These are phyloP conservation scores for Lagenidium giganteum DNA, from an alignment of 352 stramenopile species.

Conservation along the genomic window DNA sequence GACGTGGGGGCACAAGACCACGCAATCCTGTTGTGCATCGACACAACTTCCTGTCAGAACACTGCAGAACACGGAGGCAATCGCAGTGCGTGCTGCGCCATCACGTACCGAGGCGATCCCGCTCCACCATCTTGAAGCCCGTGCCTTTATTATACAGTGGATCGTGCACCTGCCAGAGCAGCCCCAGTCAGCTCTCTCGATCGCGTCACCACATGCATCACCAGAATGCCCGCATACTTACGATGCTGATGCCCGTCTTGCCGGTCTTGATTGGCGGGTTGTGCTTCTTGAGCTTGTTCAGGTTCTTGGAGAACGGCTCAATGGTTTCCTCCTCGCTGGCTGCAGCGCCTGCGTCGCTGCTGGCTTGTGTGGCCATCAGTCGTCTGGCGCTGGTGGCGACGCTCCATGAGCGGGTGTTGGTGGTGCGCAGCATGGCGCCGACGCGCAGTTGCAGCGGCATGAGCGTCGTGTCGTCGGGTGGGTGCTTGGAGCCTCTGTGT, in stretches of 20 bases:
- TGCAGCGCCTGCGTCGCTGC: conserved; percentile 27
- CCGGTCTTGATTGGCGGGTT: conserved; percentile 72
- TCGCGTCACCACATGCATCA: neutral
- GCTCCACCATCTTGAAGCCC: conserved; percentile 79
- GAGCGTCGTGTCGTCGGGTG: too few relatives aligned
- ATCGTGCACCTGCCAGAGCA: conserved; percentile 65
- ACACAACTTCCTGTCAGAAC: conserved; percentile 3
- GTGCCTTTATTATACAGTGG: conserved; percentile 88
- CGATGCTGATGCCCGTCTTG: conserved; percentile 71
- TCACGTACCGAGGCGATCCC: conserved; percentile 69
- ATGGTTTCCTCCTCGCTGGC: conserved; percentile 21
- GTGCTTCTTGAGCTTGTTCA: conserved; percentile 72
- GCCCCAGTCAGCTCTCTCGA: too few relatives aligned
- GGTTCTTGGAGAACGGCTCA: conserved; percentile 44
- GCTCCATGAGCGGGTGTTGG: too few relatives aligned
- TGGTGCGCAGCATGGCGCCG: too few relatives aligned
- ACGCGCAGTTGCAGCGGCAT: too few relatives aligned
- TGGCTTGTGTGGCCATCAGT: too few relatives aligned
- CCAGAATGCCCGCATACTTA: conserved; percentile 19
- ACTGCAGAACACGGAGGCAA: neutral
- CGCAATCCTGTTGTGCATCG: conserved; percentile 43
- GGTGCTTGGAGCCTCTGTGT: too few relatives aligned
- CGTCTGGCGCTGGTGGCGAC: too few relatives aligned
- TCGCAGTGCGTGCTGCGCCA: neutral
- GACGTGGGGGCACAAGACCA: conserved; percentile 75